Evolutionary conservation across 129 eudicot species (phyloP).

Genomic region (Oenanthe sinensis): DNA sequence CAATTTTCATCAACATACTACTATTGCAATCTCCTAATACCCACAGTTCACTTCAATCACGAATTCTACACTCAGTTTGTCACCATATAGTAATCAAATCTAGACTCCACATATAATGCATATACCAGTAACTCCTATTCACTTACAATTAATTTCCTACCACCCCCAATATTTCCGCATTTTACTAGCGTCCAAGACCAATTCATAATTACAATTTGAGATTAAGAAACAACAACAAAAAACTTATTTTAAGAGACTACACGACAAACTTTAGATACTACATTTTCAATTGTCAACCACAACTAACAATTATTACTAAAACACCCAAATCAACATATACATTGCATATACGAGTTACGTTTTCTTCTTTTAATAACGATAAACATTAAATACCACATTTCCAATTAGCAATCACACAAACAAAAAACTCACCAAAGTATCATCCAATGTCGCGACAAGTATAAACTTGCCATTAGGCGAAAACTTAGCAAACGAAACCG

Average conservation of each 20-base stretch:
- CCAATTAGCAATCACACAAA: neutral
- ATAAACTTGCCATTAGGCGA: conserved; percentile 93
- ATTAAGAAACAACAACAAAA: neutral
- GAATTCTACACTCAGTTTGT: neutral
- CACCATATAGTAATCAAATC: neutral
- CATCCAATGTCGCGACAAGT: conserved; percentile 75
- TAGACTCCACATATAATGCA: neutral
- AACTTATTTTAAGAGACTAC: neutral
- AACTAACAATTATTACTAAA: neutral
- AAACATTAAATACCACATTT: neutral
- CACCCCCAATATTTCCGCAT: neutral
- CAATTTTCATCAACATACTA: neutral
- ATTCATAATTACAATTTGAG: neutral
- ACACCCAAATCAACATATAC: neutral
- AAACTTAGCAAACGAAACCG: conserved; percentile 73
- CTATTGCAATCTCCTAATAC: neutral
- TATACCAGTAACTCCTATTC: neutral
- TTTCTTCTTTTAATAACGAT: neutral
- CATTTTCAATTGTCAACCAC: neutral
- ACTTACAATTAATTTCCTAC: neutral
- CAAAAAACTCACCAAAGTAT: conserved; percentile 51
- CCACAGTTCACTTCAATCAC: neutral
- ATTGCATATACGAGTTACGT: neutral
- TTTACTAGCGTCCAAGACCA: neutral
- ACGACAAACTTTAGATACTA: neutral